phyloP scores from a whole-genome alignment of 768 basidiomycete genomes.

The Gyrodon lividus region DNA sequence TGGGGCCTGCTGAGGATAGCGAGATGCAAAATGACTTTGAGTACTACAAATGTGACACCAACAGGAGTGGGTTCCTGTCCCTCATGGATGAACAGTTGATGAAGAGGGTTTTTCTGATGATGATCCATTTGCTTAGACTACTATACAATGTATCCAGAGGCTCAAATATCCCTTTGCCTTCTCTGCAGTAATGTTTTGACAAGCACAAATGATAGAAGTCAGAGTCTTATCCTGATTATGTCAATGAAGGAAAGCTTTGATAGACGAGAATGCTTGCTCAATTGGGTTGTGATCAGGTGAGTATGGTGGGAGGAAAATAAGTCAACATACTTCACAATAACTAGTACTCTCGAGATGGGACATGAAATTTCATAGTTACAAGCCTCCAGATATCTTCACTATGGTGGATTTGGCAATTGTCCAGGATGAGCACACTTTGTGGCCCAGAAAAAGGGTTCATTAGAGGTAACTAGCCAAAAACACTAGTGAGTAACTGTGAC shows the following conservation, averaged over 20 bases:
- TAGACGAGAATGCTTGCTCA: slow-evolving; percentile 28
- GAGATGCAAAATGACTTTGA: neutral
- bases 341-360: neutral
- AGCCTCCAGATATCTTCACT: slow-evolving; percentile 17
- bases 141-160: slow-evolving; percentile 26
- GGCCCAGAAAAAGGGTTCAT: slow-evolving; percentile 11
- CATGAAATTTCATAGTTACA: too few relatives aligned
- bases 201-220: slow-evolving; percentile 23
- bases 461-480: slow-evolving; percentile 2
- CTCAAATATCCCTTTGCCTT: slow-evolving; percentile 25
- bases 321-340: slow-evolving; percentile 15
- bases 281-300: slow-evolving; percentile 34
- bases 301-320: slow-evolving; percentile 31
- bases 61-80: neutral
- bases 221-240: slow-evolving; percentile 4
- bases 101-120: neutral
- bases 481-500: neutral
- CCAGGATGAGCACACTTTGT: slow-evolving; percentile 18
- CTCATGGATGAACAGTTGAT: neutral
- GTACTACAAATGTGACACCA: neutral
- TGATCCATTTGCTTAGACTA: neutral
- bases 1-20: neutral
- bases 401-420: slow-evolving; percentile 24
- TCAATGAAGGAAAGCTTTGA: slow-evolving; percentile 21
- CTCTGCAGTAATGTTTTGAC: slow-evolving; percentile 18